Conservation (phyloP, 768 basidiomycete genomes). For the Plicaturopsis crispa region DNA sequence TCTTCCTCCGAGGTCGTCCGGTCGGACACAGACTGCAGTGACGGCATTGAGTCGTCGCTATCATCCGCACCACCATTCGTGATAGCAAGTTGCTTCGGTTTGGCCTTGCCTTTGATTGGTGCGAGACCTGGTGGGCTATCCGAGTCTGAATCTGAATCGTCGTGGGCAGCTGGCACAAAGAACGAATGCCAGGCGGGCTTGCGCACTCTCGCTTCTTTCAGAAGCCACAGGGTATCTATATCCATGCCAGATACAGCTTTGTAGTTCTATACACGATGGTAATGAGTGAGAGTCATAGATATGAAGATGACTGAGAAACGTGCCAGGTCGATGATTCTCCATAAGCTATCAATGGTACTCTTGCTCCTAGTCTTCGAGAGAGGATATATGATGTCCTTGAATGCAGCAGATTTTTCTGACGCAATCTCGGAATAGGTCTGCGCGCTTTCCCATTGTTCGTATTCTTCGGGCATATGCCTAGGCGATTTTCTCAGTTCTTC, state of each 20-base stretch:
- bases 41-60: slow-evolving; percentile 56
- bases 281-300: background rate
- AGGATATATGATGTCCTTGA: slow-evolving; percentile 52
- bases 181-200: slow-evolving; percentile 47
- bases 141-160: slow-evolving; percentile 16
- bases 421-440: slow-evolving; percentile 56
- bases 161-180: slow-evolving; percentile 10
- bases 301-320: slow-evolving; percentile 11
- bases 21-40: slow-evolving; percentile 58
- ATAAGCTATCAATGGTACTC: slow-evolving; percentile 49
- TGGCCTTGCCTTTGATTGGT: slow-evolving; percentile 17
- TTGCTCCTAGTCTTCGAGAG: slow-evolving; percentile 46
- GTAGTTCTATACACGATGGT: slow-evolving; percentile 46
- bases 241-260: slow-evolving; percentile 38
- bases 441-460: slow-evolving; percentile 63
- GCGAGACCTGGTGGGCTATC: slow-evolving; percentile 14
- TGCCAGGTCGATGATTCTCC: slow-evolving; percentile 57
- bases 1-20: slow-evolving; percentile 35
- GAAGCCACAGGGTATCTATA: slow-evolving; percentile 59
- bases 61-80: slow-evolving; percentile 39
- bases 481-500: slow-evolving; percentile 41
- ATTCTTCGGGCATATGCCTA: slow-evolving; percentile 51
- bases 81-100: slow-evolving; percentile 40
- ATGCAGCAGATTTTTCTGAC: slow-evolving; percentile 38
- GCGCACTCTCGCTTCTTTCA: slow-evolving; percentile 41